These are phyloP conservation scores for Datisca glomerata DNA, from an alignment of 306 rosid genomes.

Conservation along the genomic window DNA sequence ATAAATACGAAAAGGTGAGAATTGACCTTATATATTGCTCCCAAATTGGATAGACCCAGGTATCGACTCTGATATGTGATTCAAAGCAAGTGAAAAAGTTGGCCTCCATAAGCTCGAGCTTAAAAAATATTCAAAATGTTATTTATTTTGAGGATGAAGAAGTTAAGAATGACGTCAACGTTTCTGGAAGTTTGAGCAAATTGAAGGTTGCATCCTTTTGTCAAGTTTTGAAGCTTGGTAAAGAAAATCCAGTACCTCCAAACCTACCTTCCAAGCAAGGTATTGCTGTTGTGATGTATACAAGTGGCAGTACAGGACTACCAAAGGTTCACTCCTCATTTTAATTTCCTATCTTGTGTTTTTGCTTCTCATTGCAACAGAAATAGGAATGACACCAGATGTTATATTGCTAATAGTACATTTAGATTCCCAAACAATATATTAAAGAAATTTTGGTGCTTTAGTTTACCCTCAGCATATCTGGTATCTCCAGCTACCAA, in stretches of 20 bases:
- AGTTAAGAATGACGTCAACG: conserved; percentile 22
- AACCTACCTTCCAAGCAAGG: conserved; percentile 60
- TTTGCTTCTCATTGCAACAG: no score
- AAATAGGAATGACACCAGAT: no score
- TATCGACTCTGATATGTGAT: conserved; percentile 67
- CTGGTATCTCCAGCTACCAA: no score
- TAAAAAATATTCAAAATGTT: conserved; percentile 42
- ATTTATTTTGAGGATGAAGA: conserved; percentile 65
- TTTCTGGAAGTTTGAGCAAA: conserved; percentile 26
- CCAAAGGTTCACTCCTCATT: conserved; percentile 64
- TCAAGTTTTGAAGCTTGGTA: conserved; percentile 77
- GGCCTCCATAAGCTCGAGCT: conserved; percentile 45
- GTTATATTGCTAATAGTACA: no score
- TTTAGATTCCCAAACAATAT: no score
- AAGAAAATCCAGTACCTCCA: conserved; percentile 37
- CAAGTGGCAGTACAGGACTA: conserved; percentile 91
- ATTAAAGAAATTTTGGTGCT: no score
- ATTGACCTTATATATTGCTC: conserved; percentile 23
- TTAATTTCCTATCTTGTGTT: conserved; percentile 10
- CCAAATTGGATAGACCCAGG: conserved; percentile 56
- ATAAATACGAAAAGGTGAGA: no score
- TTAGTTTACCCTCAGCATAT: no score
- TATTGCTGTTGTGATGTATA: conserved; percentile 79
- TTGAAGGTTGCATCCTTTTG: conserved; percentile 48
- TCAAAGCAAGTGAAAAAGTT: conserved; percentile 66